phyloP scores from a whole-genome alignment of 2,329 filamentous ascomycete genomes.

The Corniculantispora saksenae region DNA sequence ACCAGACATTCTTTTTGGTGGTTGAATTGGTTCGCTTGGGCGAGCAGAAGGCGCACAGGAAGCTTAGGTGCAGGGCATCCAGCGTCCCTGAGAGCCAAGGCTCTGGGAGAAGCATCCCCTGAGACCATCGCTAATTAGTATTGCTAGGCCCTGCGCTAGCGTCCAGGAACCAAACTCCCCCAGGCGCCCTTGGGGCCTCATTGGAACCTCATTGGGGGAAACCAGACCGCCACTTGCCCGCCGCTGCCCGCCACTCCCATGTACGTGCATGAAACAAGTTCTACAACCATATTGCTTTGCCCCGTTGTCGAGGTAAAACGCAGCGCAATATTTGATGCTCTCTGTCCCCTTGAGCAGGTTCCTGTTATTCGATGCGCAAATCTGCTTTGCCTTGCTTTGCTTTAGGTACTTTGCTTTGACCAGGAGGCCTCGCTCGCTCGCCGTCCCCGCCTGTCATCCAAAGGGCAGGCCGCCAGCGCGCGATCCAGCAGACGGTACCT shows the following conservation, averaged over 20 bases:
- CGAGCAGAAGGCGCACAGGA: not conserved
- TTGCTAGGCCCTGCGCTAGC: slow-evolving; percentile 9
- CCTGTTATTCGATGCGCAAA: not conserved
- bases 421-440: not conserved
- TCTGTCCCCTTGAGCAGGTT: not conserved
- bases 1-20: not conserved
- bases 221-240: not conserved
- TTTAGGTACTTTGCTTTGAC: not conserved
- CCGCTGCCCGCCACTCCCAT: not conserved
- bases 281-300: slow-evolving; percentile 10
- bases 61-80: not conserved
- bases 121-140: slow-evolving; percentile 7
- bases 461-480: not conserved
- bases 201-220: not conserved
- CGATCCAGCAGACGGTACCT: not conserved
- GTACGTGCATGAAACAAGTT: slow-evolving; percentile 16
- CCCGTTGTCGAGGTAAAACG: not conserved
- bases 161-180: slow-evolving; percentile 7
- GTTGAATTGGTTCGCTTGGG: not conserved
- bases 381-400: no score
- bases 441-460: not conserved
- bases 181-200: not conserved
- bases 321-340: not conserved
- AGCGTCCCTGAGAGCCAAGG: not conserved
- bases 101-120: slow-evolving; percentile 12